Evolutionary conservation across 495 filamentous ascomycete genomes (phyloP).

Genomic region (Podospora australis): DNA sequence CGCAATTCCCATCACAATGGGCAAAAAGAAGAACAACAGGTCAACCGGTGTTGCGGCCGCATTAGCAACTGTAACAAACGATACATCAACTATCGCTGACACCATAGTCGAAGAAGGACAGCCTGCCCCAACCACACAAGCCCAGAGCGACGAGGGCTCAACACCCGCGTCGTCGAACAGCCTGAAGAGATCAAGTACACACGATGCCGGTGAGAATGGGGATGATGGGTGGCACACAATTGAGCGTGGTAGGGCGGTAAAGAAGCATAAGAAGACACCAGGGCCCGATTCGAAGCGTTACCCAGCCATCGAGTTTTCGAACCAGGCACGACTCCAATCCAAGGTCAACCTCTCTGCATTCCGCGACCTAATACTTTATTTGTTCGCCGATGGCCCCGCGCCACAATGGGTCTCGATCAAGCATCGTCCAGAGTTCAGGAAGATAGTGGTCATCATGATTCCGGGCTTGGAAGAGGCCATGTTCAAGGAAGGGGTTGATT

Average conservation of each 20-base stretch:
- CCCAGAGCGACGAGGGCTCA: constrained; percentile 8
- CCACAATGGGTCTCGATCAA: constrained; percentile 84
- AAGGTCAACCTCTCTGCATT: constrained; percentile 73
- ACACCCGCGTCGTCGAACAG: constrained; percentile 13
- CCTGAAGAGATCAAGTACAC: constrained; percentile 36
- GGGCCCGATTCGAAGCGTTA: constrained; percentile 52
- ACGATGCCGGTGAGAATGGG: constrained; percentile 31
- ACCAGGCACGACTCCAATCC: constrained; percentile 59
- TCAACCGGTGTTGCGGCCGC: constrained; percentile 4
- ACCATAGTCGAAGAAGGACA: not conserved
- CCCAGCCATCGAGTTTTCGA: constrained; percentile 63
- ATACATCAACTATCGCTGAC: not conserved
- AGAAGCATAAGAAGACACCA: constrained; percentile 56
- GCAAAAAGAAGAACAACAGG: constrained; percentile 25
- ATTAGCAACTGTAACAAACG: constrained; percentile 3
- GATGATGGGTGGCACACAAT: constrained; percentile 47
- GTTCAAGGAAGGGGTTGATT: constrained; percentile 65
- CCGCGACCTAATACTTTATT: constrained; percentile 77
- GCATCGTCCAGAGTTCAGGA: constrained; percentile 67
- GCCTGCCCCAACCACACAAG: constrained; percentile 6
- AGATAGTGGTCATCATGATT: constrained; percentile 88
- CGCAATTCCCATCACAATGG: too few relatives aligned
- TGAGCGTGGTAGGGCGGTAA: constrained; percentile 38
- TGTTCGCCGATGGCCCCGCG: constrained; percentile 73
- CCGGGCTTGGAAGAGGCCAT: constrained; percentile 85